A percentile compares a stretch with the other conserved stretches of the same genome.
phyloP scores from a whole-genome alignment of 2,329 filamentous ascomycete genomes.

The Tolypocladium inflatum region DNA sequence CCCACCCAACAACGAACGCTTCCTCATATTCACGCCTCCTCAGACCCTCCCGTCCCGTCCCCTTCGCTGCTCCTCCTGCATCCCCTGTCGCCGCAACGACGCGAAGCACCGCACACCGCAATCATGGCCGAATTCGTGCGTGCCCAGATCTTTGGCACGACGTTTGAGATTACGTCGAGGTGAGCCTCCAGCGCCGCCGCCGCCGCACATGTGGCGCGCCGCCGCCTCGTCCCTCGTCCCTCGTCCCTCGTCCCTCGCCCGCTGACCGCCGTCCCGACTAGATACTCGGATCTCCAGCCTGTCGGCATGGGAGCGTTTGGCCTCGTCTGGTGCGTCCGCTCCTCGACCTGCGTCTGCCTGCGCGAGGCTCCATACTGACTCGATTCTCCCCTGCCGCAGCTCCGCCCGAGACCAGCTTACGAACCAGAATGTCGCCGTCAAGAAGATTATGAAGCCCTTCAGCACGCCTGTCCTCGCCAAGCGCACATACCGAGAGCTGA shows the following conservation, averaged over 20 bases:
- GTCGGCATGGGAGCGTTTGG: slow-evolving; percentile 99
- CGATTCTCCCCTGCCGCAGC: slow-evolving; percentile 35
- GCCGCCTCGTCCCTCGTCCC: not conserved
- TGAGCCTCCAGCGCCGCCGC: slow-evolving; percentile 29
- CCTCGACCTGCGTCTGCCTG: not conserved
- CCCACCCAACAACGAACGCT: not conserved
- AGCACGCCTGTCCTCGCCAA: slow-evolving; percentile 98
- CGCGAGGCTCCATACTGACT: not conserved
- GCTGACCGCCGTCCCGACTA: slow-evolving; percentile 24
- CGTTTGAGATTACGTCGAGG: slow-evolving; percentile 99
- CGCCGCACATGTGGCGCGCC: not conserved
- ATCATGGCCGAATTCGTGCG: slow-evolving; percentile 98
- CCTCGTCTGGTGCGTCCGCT: slow-evolving; percentile 72
- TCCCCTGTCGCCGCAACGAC: not conserved
- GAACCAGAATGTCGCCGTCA: slow-evolving; percentile 91
- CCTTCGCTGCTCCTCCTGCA: not conserved
- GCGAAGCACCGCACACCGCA: slow-evolving; percentile 14
- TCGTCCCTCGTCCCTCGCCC: not conserved
- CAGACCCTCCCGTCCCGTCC: not conserved
- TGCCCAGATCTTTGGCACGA: slow-evolving; percentile 98
- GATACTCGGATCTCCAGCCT: slow-evolving; percentile 95
- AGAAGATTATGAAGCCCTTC: slow-evolving; percentile 99
- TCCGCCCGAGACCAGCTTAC: slow-evolving; percentile 98
- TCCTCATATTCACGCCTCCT: not conserved
- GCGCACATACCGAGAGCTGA: slow-evolving; percentile 93